Evolutionary conservation across 2,329 filamentous ascomycete genomes (phyloP), one percentile per base, ranked within the genome.

Genomic region (Alternaria hordeiaustralica): DNA sequence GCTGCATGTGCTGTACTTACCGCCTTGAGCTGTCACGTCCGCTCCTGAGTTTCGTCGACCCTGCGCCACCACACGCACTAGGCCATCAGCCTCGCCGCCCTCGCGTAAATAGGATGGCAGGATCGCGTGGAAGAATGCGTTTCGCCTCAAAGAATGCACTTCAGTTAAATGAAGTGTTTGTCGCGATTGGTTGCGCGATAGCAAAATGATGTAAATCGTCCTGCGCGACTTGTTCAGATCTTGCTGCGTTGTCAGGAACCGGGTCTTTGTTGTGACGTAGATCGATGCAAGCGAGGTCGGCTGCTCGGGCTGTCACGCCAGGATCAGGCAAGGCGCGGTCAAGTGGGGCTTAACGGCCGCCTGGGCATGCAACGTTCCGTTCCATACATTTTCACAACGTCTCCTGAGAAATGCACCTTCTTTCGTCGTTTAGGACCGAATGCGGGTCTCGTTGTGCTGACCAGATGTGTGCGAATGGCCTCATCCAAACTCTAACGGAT

Each of bases 121-220:
- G 20, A 36, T 68, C 67, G 62, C 56, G 55, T 68, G 66, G 65
- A 68, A 49, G 36, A 71, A 63, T 58, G 21, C 46, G 45, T 56
- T 58, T 59, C 53, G 61, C 63, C 58, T 61, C n/a, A 10, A 18
- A 44, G 33, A 51, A 57, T 57, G 55, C 20, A 51, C 33, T 46
- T 46, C 60, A 50, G 45, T 64, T 67, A 68, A 26, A 67, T 65
- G 55, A 55, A 67, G 47, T 4, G 15, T 18, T 7, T 23, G 15
- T 6, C 18, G 18, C 43, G 18, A 72, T 73, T 72, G 71, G 67
- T 28, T 36, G 18, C 9, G 18, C 5, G 11, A 36, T 26, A 46
- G 4, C 18, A 57, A 44, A 54, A 73, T 74, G 72, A 74, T 73
- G 72, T 68, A 71, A 68, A 70, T 62, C 26, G 6, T 23, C 33